Conservation (phyloP, 179 eudicot genomes). For the Vitellaria paradoxa region DNA sequence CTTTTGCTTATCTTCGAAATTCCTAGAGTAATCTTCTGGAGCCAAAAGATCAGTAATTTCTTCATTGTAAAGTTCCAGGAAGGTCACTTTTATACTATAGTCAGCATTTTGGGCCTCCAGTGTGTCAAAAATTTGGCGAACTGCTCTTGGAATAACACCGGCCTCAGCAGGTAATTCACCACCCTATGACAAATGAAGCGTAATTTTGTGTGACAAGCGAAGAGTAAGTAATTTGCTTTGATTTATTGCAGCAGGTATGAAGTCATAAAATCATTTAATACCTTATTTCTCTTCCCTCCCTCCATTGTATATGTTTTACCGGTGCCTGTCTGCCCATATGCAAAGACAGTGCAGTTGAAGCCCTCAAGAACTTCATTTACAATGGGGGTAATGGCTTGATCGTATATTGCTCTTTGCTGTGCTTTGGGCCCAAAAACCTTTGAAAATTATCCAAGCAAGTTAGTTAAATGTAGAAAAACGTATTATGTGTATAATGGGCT, state of each 20-base stretch:
- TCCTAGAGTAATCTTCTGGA: slow-evolving; percentile 50
- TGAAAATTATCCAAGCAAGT: slow-evolving; percentile 9
- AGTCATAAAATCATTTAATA: slow-evolving; percentile 15
- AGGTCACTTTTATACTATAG: slow-evolving; percentile 77
- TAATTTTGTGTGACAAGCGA: not conserved
- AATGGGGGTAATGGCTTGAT: slow-evolving; percentile 77
- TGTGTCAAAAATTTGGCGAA: slow-evolving; percentile 77
- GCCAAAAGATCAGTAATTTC: slow-evolving; percentile 75
- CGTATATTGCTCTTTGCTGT: slow-evolving; percentile 76
- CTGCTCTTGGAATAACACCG: slow-evolving; percentile 88
- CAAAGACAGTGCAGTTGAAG: slow-evolving; percentile 84
- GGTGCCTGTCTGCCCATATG: slow-evolving; percentile 91
- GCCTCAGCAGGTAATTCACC: slow-evolving; percentile 80
- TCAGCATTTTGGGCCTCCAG: slow-evolving; percentile 81
- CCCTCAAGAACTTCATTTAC: slow-evolving; percentile 85
- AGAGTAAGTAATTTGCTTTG: not conserved
- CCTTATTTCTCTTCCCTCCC: slow-evolving; percentile 85
- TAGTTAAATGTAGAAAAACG: not conserved
- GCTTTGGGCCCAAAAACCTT: slow-evolving; percentile 89
- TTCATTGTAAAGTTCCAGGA: slow-evolving; percentile 82
- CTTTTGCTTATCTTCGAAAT: slow-evolving; percentile 61
- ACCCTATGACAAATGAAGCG: slow-evolving; percentile 34
- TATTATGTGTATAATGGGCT: not conserved
- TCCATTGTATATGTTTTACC: slow-evolving; percentile 95
- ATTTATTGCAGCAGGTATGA: not conserved